Percentiles rank a stretch among this genome's conserved stretches.
Evolutionary conservation across 805 yeast species (phyloP).

Genomic region (Metschnikowia bowlesiae): DNA sequence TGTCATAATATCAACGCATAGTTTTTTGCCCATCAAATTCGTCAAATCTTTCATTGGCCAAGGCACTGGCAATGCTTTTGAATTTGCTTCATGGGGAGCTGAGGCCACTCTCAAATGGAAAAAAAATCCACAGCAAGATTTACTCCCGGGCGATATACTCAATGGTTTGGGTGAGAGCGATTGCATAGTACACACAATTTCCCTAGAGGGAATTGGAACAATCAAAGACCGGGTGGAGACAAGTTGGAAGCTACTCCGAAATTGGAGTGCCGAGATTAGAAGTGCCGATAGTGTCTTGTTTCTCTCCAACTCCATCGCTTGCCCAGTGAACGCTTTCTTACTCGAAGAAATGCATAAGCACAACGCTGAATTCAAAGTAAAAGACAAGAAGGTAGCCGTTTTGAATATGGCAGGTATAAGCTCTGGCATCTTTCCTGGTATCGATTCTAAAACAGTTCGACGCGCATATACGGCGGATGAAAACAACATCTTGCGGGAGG

Average conservation of each 20-base stretch:
- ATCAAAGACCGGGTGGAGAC: constrained; percentile 26
- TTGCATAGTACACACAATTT: constrained; percentile 30
- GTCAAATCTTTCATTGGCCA: constrained; percentile 35
- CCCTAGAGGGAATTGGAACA: constrained; percentile 39
- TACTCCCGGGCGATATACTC: neutral
- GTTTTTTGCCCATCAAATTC: constrained; percentile 38
- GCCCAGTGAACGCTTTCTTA: constrained; percentile 29
- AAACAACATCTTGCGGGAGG: constrained; percentile 33
- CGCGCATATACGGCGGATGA: constrained; percentile 35
- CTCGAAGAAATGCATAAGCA: constrained; percentile 19
- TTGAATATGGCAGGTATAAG: constrained; percentile 35
- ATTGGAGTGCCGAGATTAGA: constrained; percentile 29
- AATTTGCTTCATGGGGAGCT: neutral
- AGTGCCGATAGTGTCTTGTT: constrained; percentile 31
- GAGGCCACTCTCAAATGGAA: neutral
- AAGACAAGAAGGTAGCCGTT: constrained; percentile 24
- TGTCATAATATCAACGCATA: constrained; percentile 36
- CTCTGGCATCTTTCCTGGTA: constrained; percentile 29
- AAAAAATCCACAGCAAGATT: neutral
- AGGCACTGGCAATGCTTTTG: constrained; percentile 32
- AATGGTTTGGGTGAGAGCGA: constrained; percentile 6
- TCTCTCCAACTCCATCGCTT: constrained; percentile 33
- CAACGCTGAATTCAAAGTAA: constrained; percentile 2
- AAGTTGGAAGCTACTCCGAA: constrained; percentile 23
- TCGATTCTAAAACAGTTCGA: constrained; percentile 33